Percentiles rank a stretch among this genome's conserved stretches.
Conservation (phyloP, 2,329 filamentous ascomycete species). For the Penicillium sp. region DNA sequence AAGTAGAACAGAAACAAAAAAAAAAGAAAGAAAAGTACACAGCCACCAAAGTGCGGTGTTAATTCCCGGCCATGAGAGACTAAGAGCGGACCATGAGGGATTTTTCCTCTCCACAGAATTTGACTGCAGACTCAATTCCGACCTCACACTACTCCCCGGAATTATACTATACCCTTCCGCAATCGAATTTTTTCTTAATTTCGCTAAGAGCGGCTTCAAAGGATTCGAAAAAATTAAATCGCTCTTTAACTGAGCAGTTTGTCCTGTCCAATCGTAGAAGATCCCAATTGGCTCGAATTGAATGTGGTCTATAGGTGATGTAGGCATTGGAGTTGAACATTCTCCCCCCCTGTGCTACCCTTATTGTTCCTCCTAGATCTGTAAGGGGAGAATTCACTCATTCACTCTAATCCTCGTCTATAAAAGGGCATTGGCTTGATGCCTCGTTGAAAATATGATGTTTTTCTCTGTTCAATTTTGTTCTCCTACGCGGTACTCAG, state of each 20-base stretch:
- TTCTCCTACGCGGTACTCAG: background rate
- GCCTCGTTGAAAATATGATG: background rate
- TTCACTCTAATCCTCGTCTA: background rate
- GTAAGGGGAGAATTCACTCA: background rate
- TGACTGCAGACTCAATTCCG: background rate
- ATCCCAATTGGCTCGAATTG: background rate
- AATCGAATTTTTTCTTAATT: background rate
- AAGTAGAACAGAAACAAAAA: background rate
- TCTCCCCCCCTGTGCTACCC: background rate
- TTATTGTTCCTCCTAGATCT: background rate
- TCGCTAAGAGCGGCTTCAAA: background rate
- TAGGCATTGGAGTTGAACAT: background rate
- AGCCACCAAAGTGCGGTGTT: conserved; percentile 10
- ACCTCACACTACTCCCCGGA: conserved; percentile 4
- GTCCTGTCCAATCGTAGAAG: conserved; percentile 16
- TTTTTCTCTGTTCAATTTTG: background rate
- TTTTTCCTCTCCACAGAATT: conserved; percentile 22
- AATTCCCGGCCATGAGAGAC: background rate
- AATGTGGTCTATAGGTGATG: background rate
- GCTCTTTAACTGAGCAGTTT: conserved; percentile 18
- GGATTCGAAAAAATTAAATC: background rate
- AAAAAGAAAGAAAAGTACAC: background rate
- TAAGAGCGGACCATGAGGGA: conserved; percentile 16
- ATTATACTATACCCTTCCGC: conserved; percentile 4
- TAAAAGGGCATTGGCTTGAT: background rate